Base-by-base conservation (phyloP, 352 stramenopile species). In the Pythium rishiriense region DNA sequence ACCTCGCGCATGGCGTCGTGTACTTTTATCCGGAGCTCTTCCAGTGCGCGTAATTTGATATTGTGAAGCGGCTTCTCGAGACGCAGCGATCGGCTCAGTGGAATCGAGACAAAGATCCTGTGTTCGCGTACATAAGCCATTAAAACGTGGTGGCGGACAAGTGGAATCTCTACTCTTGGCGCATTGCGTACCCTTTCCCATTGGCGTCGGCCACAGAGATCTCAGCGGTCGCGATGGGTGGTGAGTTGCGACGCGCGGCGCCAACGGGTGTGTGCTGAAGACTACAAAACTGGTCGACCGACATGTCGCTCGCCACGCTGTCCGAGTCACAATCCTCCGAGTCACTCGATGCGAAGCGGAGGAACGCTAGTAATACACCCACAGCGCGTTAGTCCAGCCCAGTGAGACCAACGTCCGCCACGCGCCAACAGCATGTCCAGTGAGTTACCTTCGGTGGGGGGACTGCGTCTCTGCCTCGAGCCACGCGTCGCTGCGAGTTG, bases 31-130 rank as follows among this genome's bases (percentile, higher is more conserved):
- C 73, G 66, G 21, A 91, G 71, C 35, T 86, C 79, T 35, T 79
- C 74, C 45, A 89, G 62, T 1, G 75, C 82, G 41, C 87, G 74
- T 22, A 80, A 33, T 55, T 91, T 91, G n/a, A 91, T 74, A 39
- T 85, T 80, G 24, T 73, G 69, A 4, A 85, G 22, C 14, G 55
- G 43, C 15, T 39, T 37, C 5, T 61, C 52, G 1, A 61, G 42
- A 7, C 29, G 48, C 8, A 43, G 24, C 12, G 58, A 43, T 10
- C 37, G 31, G 8, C 17, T 68, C n/a, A 72, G 37, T 7, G 66
- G 46, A 26, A 68, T n/a, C 3, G 59, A 68, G 3, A 65, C 53
- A 1, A 39, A 62, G 8, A 68, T 67, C 21, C 65, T 72, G 41
- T 19, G 31, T 11, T 21, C 47, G n/a, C 47, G 12, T 12, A 65